A percentile compares a stretch with the other conserved stretches of the same genome.
phyloP scores from a whole-genome alignment of 2,329 filamentous ascomycete species.

The Diaporthe australafricana region DNA sequence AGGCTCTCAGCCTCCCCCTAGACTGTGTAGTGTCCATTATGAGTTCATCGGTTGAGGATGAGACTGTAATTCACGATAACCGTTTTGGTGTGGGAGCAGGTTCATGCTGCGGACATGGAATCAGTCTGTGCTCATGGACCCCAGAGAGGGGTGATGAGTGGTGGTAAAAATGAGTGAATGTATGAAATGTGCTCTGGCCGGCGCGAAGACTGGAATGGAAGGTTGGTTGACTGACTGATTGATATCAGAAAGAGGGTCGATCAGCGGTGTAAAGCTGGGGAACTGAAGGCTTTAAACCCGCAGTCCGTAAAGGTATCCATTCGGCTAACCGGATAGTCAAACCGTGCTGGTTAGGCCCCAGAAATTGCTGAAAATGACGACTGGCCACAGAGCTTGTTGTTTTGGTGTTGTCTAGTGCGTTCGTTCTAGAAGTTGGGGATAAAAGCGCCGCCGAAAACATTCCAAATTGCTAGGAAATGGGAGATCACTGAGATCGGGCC shows the following conservation, averaged over 20 bases:
- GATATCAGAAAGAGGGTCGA: conserved; percentile 7
- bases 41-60: conserved; percentile 3
- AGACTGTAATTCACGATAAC: not conserved
- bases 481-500: not conserved
- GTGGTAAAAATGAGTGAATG: not conserved
- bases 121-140: not conserved
- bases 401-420: not conserved
- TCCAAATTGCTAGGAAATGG: not conserved
- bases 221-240: not conserved
- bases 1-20: conserved; percentile 21
- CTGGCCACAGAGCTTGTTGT: not conserved
- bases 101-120: not conserved
- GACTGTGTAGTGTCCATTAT: conserved; percentile 19
- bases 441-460: not conserved
- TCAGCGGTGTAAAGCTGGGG: conserved; percentile 22
- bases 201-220: not conserved
- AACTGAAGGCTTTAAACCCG: conserved; percentile 20
- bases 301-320: not conserved
- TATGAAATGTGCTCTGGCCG: not conserved
- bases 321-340: not conserved
- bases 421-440: not conserved
- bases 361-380: not conserved
- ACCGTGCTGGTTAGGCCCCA: not conserved
- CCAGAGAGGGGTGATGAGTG: not conserved
- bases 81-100: not conserved